These are phyloP conservation scores for Phtheirospermum japonicum DNA, from an alignment of 257 asterid genomes.

Conservation along the genomic window DNA sequence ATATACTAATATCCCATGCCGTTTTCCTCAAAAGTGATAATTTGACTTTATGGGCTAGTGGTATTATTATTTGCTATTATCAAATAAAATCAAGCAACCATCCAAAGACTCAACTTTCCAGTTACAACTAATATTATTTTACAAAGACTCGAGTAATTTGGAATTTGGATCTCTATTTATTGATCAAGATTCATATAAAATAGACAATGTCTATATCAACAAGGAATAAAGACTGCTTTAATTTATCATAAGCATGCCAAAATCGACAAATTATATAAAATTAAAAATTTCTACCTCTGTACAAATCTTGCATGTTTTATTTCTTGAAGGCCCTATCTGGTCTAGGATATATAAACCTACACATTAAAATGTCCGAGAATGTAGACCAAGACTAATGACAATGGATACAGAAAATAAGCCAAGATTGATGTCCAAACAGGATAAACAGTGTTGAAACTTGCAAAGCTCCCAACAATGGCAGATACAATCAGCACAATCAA, in stretches of 20 bases:
- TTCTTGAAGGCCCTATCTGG: not conserved
- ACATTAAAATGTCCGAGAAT: slow-evolving; percentile 31
- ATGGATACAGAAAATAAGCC: slow-evolving; percentile 42
- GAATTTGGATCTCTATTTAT: not conserved
- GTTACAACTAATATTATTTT: too few relatives aligned
- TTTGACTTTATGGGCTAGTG: too few relatives aligned
- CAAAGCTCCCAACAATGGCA: slow-evolving; percentile 34
- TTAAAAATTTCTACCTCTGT: not conserved
- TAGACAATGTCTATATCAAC: not conserved
- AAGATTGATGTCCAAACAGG: slow-evolving; percentile 37
- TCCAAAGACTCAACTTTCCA: too few relatives aligned
- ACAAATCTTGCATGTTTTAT: not conserved
- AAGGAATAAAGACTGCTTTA: slow-evolving; percentile 8
- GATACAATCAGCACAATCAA: slow-evolving; percentile 39
- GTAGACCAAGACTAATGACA: slow-evolving; percentile 41
- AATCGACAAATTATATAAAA: slow-evolving; percentile 4
- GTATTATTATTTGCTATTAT: too few relatives aligned
- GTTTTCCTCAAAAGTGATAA: too few relatives aligned
- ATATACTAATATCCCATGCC: too few relatives aligned
- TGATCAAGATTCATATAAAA: not conserved
- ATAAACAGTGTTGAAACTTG: slow-evolving; percentile 37
- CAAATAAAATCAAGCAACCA: too few relatives aligned
- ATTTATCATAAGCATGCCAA: not conserved
- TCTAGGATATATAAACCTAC: not conserved
- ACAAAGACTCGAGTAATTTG: too few relatives aligned